These are phyloP conservation scores for Euphorbia tirucalli DNA, from an alignment of 345 rosid species.

Conservation along the genomic window DNA sequence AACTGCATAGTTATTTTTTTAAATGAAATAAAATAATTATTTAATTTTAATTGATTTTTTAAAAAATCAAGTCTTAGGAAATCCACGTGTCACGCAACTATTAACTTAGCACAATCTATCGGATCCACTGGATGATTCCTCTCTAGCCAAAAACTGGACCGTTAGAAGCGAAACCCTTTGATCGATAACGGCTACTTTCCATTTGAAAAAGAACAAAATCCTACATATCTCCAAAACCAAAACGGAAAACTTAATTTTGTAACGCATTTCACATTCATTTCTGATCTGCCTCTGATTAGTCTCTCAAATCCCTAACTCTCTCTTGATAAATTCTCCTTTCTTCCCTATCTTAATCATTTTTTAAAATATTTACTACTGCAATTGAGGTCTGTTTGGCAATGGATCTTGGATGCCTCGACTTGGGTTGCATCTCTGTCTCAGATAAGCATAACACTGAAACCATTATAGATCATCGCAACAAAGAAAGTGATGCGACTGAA, in stretches of 20 bases:
- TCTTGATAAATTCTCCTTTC: not conserved
- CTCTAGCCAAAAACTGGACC: not conserved
- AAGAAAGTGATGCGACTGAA: slow-evolving; percentile 29
- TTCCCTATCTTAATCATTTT: not conserved
- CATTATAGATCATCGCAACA: slow-evolving; percentile 26
- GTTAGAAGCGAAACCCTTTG: not conserved
- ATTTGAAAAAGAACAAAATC: not conserved
- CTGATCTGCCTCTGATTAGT: not conserved
- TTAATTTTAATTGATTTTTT: no score
- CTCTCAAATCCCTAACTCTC: not conserved
- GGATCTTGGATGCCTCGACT: slow-evolving; percentile 74
- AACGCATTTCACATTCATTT: not conserved
- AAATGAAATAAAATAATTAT: no score
- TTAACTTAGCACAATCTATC: not conserved
- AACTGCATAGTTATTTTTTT: no score
- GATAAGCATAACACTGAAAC: slow-evolving; percentile 36
- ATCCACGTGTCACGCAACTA: not conserved
- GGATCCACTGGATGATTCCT: not conserved
- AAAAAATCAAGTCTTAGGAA: not conserved
- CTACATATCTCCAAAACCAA: not conserved
- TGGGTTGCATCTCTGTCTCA: slow-evolving; percentile 47
- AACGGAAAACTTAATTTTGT: not conserved
- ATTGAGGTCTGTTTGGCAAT: slow-evolving; percentile 25
- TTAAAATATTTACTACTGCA: not conserved
- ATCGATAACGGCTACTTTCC: slow-evolving; percentile 18